These are phyloP conservation scores for Erodium chrysanthum DNA, from an alignment of 441 rosid species.

Conservation along the genomic window DNA sequence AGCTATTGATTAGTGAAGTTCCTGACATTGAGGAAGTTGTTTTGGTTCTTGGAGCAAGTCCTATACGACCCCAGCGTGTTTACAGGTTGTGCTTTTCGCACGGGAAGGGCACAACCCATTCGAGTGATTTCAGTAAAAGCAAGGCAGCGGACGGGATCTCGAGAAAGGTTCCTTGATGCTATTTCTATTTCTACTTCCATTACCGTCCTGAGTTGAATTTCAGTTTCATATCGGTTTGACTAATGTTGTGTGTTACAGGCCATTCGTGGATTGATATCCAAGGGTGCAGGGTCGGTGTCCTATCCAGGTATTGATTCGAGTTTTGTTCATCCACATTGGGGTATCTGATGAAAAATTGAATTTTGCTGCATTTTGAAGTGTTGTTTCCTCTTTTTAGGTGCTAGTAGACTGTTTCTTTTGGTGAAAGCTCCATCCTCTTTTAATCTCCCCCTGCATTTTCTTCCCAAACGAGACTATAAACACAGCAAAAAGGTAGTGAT, in stretches of 20 bases:
- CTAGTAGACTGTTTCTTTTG: constrained; percentile 64
- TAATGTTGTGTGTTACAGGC: constrained; percentile 36
- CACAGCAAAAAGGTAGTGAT: constrained; percentile 58
- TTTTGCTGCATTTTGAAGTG: constrained; percentile 6
- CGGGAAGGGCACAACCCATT: constrained; percentile 22
- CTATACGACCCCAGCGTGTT: constrained; percentile 56
- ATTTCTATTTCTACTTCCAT: constrained; percentile 6
- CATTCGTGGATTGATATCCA: constrained; percentile 56
- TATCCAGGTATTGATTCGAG: constrained; percentile 51
- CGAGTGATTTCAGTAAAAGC: constrained; percentile 43
- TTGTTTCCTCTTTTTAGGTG: constrained; percentile 35
- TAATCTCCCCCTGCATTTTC: constrained; percentile 67
- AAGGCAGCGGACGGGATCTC: constrained; percentile 64
- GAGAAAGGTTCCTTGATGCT: constrained; percentile 44
- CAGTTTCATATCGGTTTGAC: background rate
- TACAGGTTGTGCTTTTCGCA: constrained; percentile 48
- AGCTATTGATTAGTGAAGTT: constrained; percentile 34
- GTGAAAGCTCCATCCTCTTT: constrained; percentile 66
- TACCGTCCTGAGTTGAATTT: background rate
- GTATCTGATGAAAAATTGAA: constrained; percentile 15
- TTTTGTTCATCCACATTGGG: constrained; percentile 2
- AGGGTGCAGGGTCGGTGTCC: constrained; percentile 65
- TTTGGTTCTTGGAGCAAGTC: constrained; percentile 63
- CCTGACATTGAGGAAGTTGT: constrained; percentile 40
- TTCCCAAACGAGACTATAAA: constrained; percentile 87